A percentile compares a stretch with the other conserved stretches of the same genome.
These are phyloP conservation scores for Paraleonurus japonicus DNA, from an alignment of 257 asterid genomes.

Conservation along the genomic window DNA sequence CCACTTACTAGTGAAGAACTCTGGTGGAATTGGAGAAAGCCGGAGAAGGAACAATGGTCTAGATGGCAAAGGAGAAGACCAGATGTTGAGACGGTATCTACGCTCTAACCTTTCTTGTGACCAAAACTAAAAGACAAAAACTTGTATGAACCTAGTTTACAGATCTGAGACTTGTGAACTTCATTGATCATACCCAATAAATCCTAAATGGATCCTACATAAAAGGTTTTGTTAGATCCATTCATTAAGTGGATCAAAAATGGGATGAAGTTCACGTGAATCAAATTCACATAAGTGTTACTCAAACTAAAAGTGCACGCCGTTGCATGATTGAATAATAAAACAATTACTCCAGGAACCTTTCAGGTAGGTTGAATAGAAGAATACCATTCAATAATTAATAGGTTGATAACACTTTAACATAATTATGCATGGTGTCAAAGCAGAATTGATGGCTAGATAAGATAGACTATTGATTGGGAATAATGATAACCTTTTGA, in stretches of 20 bases:
- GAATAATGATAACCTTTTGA: neutral
- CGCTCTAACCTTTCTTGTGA: slow-evolving; percentile 13
- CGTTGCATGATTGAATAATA: neutral
- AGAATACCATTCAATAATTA: neutral
- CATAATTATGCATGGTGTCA: neutral
- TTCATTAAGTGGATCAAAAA: too few species aligned
- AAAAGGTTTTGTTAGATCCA: too few species aligned
- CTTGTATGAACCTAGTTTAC: too few species aligned
- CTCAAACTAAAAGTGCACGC: neutral
- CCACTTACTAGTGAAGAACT: slow-evolving; percentile 81
- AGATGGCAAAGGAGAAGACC: slow-evolving; percentile 97
- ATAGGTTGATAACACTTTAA: neutral
- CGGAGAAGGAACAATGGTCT: slow-evolving; percentile 91
- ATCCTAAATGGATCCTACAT: too few species aligned
- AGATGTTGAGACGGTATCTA: slow-evolving; percentile 83
- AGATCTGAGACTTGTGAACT: too few species aligned
- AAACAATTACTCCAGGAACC: neutral
- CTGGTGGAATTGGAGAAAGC: slow-evolving; percentile 99
- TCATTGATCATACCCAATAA: too few species aligned
- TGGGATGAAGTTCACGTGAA: too few species aligned
- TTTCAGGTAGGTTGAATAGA: neutral
- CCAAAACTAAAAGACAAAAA: neutral
- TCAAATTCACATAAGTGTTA: too few species aligned
- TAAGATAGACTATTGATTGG: neutral
- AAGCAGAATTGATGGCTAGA: neutral